Conservation (phyloP, 768 basidiomycete species). For the Strobilomyces dryophilus region DNA sequence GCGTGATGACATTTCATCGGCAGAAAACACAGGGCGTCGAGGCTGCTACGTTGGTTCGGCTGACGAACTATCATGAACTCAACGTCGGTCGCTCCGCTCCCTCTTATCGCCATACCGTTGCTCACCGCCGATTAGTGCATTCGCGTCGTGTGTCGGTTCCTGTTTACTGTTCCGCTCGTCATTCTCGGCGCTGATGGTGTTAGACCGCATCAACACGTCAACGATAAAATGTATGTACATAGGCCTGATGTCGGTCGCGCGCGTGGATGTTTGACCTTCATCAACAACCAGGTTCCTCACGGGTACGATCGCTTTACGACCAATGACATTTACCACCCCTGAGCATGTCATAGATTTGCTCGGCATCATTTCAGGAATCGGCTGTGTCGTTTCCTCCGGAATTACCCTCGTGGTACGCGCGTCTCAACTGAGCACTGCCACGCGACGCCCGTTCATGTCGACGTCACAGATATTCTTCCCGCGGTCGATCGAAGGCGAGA, state of each 20-base stretch:
- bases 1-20: neutral
- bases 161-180: conserved; percentile 63
- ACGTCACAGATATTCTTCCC: conserved; percentile 73
- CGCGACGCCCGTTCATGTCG: neutral
- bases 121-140: conserved; percentile 43
- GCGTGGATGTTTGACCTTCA: neutral
- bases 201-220: conserved; percentile 56
- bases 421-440: neutral
- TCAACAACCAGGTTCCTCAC: conserved; percentile 21
- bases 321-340: neutral
- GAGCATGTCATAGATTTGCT: conserved; percentile 48
- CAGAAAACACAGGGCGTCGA: conserved; percentile 65
- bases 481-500: conserved; percentile 66
- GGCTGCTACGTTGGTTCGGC: conserved; percentile 54
- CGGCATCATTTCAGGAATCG: conserved; percentile 53
- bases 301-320: conserved; percentile 10
- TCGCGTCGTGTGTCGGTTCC: conserved; percentile 67
- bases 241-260: no score
- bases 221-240: conserved; percentile 54
- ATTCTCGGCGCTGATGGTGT: conserved; percentile 70
- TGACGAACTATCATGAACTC: conserved; percentile 78
- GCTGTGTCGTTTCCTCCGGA: conserved; percentile 62
- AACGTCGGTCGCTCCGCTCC: conserved; percentile 50
- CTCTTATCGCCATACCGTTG: neutral
- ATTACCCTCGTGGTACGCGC: conserved; percentile 62